phyloP scores from a whole-genome alignment of 257 asterid genomes.

The Catharanthus roseus region DNA sequence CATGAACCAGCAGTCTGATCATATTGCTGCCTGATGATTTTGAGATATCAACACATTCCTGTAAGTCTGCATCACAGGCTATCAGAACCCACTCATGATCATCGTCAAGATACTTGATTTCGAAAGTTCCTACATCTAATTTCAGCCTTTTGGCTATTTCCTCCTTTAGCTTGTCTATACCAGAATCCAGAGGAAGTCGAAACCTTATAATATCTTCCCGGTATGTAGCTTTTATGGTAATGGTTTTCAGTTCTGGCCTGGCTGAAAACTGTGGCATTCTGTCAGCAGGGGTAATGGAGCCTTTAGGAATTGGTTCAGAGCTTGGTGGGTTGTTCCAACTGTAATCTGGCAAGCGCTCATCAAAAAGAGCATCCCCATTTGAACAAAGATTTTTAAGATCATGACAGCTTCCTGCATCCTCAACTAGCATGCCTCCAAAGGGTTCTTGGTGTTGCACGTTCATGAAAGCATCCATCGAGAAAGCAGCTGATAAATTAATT shows the following conservation, averaged over 20 bases:
- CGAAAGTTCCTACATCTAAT: slow-evolving; percentile 69
- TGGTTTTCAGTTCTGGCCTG: slow-evolving; percentile 46
- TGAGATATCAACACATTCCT: slow-evolving; percentile 57
- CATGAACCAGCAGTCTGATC: slow-evolving; percentile 63
- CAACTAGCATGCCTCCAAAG: slow-evolving; percentile 57
- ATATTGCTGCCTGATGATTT: slow-evolving; percentile 47
- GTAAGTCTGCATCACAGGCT: slow-evolving; percentile 65
- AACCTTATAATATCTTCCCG: slow-evolving; percentile 78
- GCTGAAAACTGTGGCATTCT: slow-evolving; percentile 27
- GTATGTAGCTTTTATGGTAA: slow-evolving; percentile 72
- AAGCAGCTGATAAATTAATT: slow-evolving; percentile 37
- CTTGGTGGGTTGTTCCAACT: slow-evolving; percentile 49
- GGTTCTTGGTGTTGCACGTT: slow-evolving; percentile 35
- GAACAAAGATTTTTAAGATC: slow-evolving; percentile 64
- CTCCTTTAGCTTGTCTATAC: slow-evolving; percentile 53
- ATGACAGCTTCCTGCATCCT: slow-evolving; percentile 81
- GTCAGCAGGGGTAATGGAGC: slow-evolving; percentile 34
- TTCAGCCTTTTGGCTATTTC: slow-evolving; percentile 79
- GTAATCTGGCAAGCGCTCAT: slow-evolving; percentile 43
- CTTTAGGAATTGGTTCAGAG: slow-evolving; percentile 28
- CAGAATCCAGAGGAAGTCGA: slow-evolving; percentile 43
- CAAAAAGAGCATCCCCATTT: slow-evolving; percentile 37
- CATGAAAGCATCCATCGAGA: slow-evolving; percentile 32
- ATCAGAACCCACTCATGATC: slow-evolving; percentile 90
- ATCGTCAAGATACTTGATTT: slow-evolving; percentile 75